These are phyloP conservation scores for Pelargonium myrrhifolium DNA, from an alignment of 441 rosid species.

Conservation along the genomic window DNA sequence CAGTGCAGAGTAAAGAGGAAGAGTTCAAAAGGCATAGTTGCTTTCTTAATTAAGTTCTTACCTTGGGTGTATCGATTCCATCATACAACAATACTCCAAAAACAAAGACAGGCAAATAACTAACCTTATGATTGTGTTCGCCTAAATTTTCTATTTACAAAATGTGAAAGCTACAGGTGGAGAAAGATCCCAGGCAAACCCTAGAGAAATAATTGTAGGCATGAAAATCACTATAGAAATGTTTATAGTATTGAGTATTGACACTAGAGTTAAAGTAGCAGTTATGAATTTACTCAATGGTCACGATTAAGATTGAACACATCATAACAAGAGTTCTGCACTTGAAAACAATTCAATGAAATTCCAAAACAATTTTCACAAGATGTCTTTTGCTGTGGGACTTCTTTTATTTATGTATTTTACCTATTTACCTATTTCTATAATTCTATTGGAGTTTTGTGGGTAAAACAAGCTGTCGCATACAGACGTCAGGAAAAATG, in stretches of 20 bases:
- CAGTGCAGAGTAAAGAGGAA: too few species aligned
- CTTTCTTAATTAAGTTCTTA: too few species aligned
- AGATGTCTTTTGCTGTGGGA: not conserved
- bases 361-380: not conserved
- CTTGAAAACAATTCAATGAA: not conserved
- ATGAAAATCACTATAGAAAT: not conserved
- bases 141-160: not conserved
- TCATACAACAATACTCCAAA: not conserved
- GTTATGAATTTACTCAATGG: not conserved
- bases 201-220: not conserved
- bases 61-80: too few species aligned
- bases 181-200: not conserved
- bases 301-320: not conserved
- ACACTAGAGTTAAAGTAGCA: not conserved
- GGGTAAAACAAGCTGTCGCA: not conserved
- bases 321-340: not conserved
- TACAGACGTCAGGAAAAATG: not conserved
- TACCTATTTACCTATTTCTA: not conserved
- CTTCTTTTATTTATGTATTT: not conserved
- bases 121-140: not conserved
- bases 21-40: too few species aligned
- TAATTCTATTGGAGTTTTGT: not conserved
- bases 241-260: not conserved
- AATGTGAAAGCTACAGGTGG: not conserved
- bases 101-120: not conserved